Evolutionary conservation across 257 asterid species (phyloP), one percentile per base, ranked within the genome.

Genomic region (Sherardia arvensis): DNA sequence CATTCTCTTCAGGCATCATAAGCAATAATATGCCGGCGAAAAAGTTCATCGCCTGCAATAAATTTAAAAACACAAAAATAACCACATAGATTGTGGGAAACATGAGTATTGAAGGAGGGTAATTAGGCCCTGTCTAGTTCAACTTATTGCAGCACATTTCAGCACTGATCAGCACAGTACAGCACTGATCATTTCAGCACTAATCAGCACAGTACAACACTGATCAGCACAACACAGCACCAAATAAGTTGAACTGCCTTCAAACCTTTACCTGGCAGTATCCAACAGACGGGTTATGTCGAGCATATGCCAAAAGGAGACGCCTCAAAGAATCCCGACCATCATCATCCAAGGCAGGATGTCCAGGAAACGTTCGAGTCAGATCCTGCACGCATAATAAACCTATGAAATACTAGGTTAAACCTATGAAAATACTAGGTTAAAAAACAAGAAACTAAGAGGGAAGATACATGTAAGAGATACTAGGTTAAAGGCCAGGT

Each of bases 1-100:
- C 96, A 78, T 91, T 91, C 82, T 91, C 97, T 76, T 91, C 97
- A 0, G 97, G 96, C 97, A 91, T 85, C 93, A 91, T 87, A 69
- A 87, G 91, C 76, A 91, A 85, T 73, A 91, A 78, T 67, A 91
- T 73, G 70, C 97, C 97, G 71, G 96, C 97, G 77, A 87, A 91
- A 68, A 87, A 91, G 74, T 91, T 87, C 97, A 91, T 91, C 23
- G 95, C 97, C 97, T 91, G 93, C 66, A 83, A 70, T 63, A 66
- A 56, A 3, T 43, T 43, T 22, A 20, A 23, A 51, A 49, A 30
- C 30, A n/a, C 23, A 10, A 29, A 58, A 58, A 5, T 15, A 65
- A 48, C 6, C 17, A 22, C 3, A 18, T 18, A 62, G 27, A 62
- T 43, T 29, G 17, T 15, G 40, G 32, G 36, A 26, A 22, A 27